Base-by-base conservation (phyloP, 768 basidiomycete species). In the Naganishia antarctica region DNA sequence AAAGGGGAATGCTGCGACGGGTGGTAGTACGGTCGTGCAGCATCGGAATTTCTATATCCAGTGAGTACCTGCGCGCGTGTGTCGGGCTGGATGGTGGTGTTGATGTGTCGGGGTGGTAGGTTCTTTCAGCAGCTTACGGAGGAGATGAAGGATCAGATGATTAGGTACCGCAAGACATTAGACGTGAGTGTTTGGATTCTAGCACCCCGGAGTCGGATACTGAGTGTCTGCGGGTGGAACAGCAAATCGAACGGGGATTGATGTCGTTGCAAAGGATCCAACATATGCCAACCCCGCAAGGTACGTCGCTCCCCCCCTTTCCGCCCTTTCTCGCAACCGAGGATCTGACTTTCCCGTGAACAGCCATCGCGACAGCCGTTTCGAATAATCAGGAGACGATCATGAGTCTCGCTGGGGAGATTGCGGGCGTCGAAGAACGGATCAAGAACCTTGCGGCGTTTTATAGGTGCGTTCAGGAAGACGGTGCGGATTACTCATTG, bases 311-410 rank as follows among this genome's bases (percentile, higher is more conserved):
- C 23, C 34, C 28, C 12, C 18, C 13, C 2, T 1, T 1, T 37
- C 46, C n/a, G 26, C n/a, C 9, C 46, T 7, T 7, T 7, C 9
- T 7, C n/a, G 9, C 46, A 53, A 9, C 9, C 21, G 21, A n/a
- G n/a, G n/a, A n/a, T 53, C 50, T 53, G 9, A 31, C 9, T 8
- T 12, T 32, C 50, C 4, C 21, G 7, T 18, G 12, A 12, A 8
- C 37, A 66, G 65, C 65, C 21, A 62, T 66, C 60, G 58, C 65
- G 15, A 37, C 61, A 23, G 48, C 65, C n/a, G 59, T 66, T 0
- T 61, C 65, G 43, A 66, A 66, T 50, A 66, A 66, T 43, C 65
- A 66, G 41, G 60, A 66, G 25, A 50, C 59, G 16, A 66, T 66
- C 60, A 66, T 66, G 65, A 45, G 49, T 57, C 51, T 66, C 15